Conservation (phyloP, 2,329 filamentous ascomycete species). For the Phyllosticta citrichinensis region DNA sequence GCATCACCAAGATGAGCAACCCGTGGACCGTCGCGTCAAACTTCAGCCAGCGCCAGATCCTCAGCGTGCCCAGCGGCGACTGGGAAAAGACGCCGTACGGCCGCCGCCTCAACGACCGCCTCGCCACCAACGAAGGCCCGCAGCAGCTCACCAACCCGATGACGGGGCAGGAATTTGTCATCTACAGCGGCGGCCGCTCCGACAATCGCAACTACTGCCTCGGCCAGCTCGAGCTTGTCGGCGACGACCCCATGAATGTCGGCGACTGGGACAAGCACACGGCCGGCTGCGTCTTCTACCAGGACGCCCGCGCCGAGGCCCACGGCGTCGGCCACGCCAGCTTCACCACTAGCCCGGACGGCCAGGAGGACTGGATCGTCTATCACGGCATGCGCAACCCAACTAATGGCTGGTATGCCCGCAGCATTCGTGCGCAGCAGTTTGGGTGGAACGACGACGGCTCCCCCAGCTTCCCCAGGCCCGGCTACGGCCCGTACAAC, state of each 20-base stretch:
- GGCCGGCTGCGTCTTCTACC: slow-evolving; percentile 39
- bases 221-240: slow-evolving; percentile 40
- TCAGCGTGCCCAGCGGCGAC: slow-evolving; percentile 37
- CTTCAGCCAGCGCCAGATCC: slow-evolving; percentile 37
- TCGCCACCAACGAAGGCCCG: slow-evolving; percentile 42
- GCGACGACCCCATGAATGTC: slow-evolving; percentile 40
- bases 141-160: slow-evolving; percentile 39
- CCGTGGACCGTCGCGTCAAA: slow-evolving; percentile 39
- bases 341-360: slow-evolving; percentile 40
- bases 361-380: slow-evolving; percentile 41
- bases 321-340: slow-evolving; percentile 44
- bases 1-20: slow-evolving; percentile 40
- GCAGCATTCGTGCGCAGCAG: slow-evolving; percentile 40
- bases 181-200: slow-evolving; percentile 40
- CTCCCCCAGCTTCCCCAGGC: slow-evolving; percentile 37
- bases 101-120: slow-evolving; percentile 35
- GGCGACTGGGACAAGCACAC: slow-evolving; percentile 40
- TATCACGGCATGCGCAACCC: slow-evolving; percentile 44
- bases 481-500: slow-evolving; percentile 39
- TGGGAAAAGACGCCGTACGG: slow-evolving; percentile 45
- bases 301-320: slow-evolving; percentile 34
- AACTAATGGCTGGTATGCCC: slow-evolving; percentile 36
- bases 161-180: slow-evolving; percentile 39
- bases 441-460: slow-evolving; percentile 41
- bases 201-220: slow-evolving; percentile 46